A percentile compares a stretch with the other conserved stretches of the same genome.
Evolutionary conservation across 768 basidiomycete species (phyloP).

Genomic region (Inosperma sp.): DNA sequence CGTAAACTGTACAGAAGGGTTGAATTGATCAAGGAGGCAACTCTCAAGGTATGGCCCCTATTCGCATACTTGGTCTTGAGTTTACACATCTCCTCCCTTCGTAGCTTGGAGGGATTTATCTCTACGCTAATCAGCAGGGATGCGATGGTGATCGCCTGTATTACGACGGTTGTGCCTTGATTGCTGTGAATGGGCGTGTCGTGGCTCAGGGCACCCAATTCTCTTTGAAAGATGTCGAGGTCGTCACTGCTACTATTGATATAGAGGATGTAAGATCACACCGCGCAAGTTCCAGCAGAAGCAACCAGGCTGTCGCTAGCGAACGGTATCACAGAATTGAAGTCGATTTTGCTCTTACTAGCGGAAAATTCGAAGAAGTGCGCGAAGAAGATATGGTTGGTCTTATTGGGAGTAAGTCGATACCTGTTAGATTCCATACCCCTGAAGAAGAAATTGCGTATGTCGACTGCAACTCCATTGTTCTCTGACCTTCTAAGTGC

Average conservation of each 20-base stretch:
- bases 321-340: conserved; percentile 79
- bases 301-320: conserved; percentile 80
- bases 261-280: conserved; percentile 95
- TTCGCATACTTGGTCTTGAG: too few relatives aligned
- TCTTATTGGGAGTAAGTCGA: conserved; percentile 33
- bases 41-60: too few relatives aligned
- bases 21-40: conserved; percentile 96
- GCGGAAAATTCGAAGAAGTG: conserved; percentile 65
- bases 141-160: conserved; percentile 98
- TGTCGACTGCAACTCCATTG: conserved; percentile 37
- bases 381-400: conserved; percentile 46
- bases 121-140: conserved; percentile 98
- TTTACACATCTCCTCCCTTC: too few relatives aligned
- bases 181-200: conserved; percentile 88
- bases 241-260: conserved; percentile 92
- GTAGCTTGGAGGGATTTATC: conserved; percentile 94
- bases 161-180: conserved; percentile 96
- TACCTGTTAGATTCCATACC: conserved; percentile 66
- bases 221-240: conserved; percentile 93
- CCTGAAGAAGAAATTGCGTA: conserved; percentile 99
- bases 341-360: conserved; percentile 73
- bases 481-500: background rate
- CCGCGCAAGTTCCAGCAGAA: conserved; percentile 75
- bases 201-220: conserved; percentile 97
- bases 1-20: conserved; percentile 91